Evolutionary conservation across 1,284 basidiomycete genomes (phyloP).

Genomic region (Irpex rosettiformis): DNA sequence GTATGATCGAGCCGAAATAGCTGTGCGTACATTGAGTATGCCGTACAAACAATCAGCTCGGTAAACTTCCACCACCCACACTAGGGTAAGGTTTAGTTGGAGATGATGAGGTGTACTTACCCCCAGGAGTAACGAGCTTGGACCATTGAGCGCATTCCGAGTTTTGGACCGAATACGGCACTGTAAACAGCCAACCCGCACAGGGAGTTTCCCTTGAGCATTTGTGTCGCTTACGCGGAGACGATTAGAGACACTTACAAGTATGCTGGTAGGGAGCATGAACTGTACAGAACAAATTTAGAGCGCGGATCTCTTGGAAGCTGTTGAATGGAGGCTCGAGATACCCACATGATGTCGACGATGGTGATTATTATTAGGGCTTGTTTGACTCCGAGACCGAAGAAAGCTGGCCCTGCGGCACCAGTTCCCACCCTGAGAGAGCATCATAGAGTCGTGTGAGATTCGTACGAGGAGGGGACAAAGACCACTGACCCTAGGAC

Average conservation of each 20-base stretch:
- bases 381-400: constrained; percentile 49
- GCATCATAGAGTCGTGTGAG: neutral
- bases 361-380: constrained; percentile 47
- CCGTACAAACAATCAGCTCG: neutral
- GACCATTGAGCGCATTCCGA: constrained; percentile 64
- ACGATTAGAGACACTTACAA: constrained; percentile 38
- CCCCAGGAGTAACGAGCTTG: constrained; percentile 58
- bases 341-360: constrained; percentile 50
- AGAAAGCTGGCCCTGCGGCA: constrained; percentile 57
- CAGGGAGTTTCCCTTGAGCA: neutral
- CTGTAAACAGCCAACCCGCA: constrained; percentile 28
- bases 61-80: no score
- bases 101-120: constrained; percentile 21
- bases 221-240: no score
- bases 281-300: constrained; percentile 15
- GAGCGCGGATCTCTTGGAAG: neutral
- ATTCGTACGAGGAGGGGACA: constrained; percentile 1
- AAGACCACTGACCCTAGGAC: constrained; percentile 41
- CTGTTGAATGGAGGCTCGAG: neutral
- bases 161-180: constrained; percentile 58
- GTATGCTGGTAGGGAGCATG: constrained; percentile 41
- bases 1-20: constrained; percentile 50
- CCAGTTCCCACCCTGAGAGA: constrained; percentile 47
- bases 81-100: no score
- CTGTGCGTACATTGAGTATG: constrained; percentile 31